Evolutionary conservation across 2,329 filamentous ascomycete species (phyloP).

Genomic region (Kalmusia sp.): DNA sequence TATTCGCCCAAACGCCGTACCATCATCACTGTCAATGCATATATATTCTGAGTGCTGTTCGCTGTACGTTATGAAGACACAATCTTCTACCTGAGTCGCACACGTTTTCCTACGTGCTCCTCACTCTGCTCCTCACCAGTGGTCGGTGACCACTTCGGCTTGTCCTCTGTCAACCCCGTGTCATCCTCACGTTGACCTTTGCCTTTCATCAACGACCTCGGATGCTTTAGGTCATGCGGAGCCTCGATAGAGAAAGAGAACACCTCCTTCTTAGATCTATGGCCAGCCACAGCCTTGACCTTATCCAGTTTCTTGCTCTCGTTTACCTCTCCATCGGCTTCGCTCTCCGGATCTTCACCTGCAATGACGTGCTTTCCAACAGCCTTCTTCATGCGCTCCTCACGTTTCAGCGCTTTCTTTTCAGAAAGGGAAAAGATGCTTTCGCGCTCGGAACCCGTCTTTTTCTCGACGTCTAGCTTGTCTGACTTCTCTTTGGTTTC

Average conservation of each 20-base stretch:
- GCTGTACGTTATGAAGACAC: neutral
- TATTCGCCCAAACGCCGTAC: too few relatives aligned
- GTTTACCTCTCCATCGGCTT: neutral
- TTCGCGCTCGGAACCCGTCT: constrained; percentile 13
- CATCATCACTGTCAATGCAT: too few relatives aligned
- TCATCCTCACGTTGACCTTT: neutral
- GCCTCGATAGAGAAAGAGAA: constrained; percentile 46
- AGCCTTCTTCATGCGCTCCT: constrained; percentile 20
- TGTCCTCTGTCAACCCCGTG: constrained; percentile 6
- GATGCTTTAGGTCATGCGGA: constrained; percentile 34
- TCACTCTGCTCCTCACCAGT: neutral
- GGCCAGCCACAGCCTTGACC: constrained; percentile 22
- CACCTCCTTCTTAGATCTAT: constrained; percentile 34
- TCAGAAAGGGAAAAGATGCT: constrained; percentile 38
- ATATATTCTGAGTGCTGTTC: too few relatives aligned
- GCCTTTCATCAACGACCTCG: constrained; percentile 12
- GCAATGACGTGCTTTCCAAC: constrained; percentile 19
- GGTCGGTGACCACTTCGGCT: constrained; percentile 28
- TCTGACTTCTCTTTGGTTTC: constrained; percentile 7
- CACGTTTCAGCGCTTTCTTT: constrained; percentile 25
- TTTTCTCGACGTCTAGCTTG: constrained; percentile 10
- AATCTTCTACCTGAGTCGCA: constrained; percentile 25
- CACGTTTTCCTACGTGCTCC: constrained; percentile 26
- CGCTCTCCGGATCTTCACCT: constrained; percentile 19
- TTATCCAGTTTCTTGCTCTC: constrained; percentile 9